Percentiles rank a stretch among this genome's conserved stretches.
phyloP scores from a whole-genome alignment of 2,329 filamentous ascomycete genomes.

The Pseudomassariella vexata region DNA sequence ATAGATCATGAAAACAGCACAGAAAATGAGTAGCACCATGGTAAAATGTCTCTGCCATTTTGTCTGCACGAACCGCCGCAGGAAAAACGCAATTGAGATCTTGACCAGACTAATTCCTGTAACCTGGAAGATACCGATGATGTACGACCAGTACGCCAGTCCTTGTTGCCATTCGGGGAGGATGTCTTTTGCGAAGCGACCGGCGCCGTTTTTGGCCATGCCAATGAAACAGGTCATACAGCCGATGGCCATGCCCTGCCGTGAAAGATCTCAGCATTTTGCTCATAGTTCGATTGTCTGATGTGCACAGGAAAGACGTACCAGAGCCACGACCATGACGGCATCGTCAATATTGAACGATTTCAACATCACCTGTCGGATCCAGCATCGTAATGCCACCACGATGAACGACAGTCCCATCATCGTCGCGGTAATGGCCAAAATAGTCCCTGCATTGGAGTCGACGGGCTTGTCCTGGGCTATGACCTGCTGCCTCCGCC shows the following conservation, averaged over 20 bases:
- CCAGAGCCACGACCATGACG: constrained; percentile 1
- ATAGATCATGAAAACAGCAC: constrained; percentile 3
- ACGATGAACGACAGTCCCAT: constrained; percentile 5
- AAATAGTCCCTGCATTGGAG: background rate
- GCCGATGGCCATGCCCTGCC: constrained; percentile 4
- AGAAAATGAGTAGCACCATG: constrained; percentile 1
- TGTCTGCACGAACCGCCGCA: constrained; percentile 7
- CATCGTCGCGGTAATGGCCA: background rate
- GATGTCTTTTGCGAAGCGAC: background rate
- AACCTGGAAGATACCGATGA: constrained; percentile 6
- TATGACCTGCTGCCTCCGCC: background rate
- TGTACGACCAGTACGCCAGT: constrained; percentile 7
- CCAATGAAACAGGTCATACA: constrained; percentile 5
- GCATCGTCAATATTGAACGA: constrained; percentile 5
- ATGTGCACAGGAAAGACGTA: background rate
- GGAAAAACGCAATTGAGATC: constrained; percentile 7
- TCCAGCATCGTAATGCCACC: background rate
- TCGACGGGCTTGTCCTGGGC: background rate
- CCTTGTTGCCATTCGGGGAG: constrained; percentile 1
- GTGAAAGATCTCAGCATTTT: too few relatives aligned
- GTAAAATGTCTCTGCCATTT: constrained; percentile 7
- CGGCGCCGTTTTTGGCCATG: constrained; percentile 4
- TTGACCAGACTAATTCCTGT: constrained; percentile 9
- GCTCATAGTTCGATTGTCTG: too few relatives aligned
- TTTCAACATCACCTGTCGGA: constrained; percentile 2